Percentiles rank a stretch among this genome's conserved stretches.
phyloP scores from a whole-genome alignment of 352 stramenopile genomes.

The Peronospora tabacina region DNA sequence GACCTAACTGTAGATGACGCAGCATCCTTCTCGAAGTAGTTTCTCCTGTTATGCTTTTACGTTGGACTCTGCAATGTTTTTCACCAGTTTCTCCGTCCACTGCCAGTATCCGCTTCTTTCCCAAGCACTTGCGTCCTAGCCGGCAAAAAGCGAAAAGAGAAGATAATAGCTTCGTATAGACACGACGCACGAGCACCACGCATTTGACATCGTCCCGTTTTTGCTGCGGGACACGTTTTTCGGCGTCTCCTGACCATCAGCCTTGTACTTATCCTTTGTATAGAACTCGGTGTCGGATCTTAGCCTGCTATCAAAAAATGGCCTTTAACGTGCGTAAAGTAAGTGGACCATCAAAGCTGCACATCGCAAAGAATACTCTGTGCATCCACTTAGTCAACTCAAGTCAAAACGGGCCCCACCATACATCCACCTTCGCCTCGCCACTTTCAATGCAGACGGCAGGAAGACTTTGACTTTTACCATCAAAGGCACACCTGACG shows the following conservation, averaged over 20 bases:
- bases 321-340: slow-evolving; percentile 11
- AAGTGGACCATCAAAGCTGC: slow-evolving; percentile 11
- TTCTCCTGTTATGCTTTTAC: neutral
- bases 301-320: slow-evolving; percentile 9
- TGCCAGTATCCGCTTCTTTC: slow-evolving; percentile 1
- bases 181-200: slow-evolving; percentile 50
- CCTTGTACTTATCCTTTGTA: slow-evolving; percentile 22
- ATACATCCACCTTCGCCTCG: neutral
- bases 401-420: slow-evolving; percentile 10
- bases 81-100: neutral
- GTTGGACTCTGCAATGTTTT: neutral
- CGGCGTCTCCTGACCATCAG: slow-evolving; percentile 18
- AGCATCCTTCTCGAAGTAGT: neutral
- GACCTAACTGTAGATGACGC: slow-evolving; percentile 13
- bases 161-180: slow-evolving; percentile 22
- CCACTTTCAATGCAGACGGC: neutral
- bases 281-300: slow-evolving; percentile 4
- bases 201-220: slow-evolving; percentile 25
- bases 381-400: slow-evolving; percentile 14
- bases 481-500: slow-evolving; percentile 32
- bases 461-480: slow-evolving; percentile 42
- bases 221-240: slow-evolving; percentile 14
- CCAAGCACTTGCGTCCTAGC: slow-evolving; percentile 30
- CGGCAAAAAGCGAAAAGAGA: slow-evolving; percentile 70
- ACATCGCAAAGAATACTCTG: neutral